These are phyloP conservation scores for Anethum foeniculum DNA, from an alignment of 140 eudicot species.

Conservation along the genomic window DNA sequence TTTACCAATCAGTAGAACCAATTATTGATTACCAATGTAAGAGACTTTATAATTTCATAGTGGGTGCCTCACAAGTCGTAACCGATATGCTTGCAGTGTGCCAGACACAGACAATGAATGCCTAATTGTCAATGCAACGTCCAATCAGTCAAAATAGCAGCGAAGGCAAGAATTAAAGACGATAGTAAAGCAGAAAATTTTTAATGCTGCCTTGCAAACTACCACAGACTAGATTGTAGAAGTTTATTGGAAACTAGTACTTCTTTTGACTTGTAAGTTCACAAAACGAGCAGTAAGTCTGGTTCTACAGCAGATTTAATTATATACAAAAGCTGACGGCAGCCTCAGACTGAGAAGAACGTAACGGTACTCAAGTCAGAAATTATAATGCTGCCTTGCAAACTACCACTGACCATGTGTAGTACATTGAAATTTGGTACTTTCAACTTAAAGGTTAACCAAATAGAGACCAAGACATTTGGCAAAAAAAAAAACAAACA, in stretches of 20 bases:
- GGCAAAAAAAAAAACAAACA: too few relatives aligned
- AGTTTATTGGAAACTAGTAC: background rate
- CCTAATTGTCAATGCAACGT: background rate
- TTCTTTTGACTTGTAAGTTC: background rate
- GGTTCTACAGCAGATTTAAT: background rate
- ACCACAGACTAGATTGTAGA: background rate
- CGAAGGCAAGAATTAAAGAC: background rate
- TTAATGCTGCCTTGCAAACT: background rate
- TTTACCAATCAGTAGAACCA: background rate
- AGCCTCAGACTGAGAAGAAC: background rate
- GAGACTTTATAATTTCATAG: background rate
- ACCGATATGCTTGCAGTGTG: background rate
- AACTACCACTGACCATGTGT: background rate
- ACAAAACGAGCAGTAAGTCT: background rate
- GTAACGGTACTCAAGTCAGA: background rate
- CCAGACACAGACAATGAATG: background rate
- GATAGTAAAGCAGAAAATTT: background rate
- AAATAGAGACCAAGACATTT: background rate
- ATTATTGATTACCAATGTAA: background rate
- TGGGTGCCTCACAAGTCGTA: background rate
- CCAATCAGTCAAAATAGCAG: background rate
- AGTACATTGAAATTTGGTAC: background rate
- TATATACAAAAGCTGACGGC: background rate
- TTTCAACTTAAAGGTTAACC: background rate
- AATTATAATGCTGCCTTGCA: background rate